Evolutionary conservation across 202 grass and related monocot species (phyloP), one percentile per base, ranked within the genome.

Genomic region (Panicum virgatum): DNA sequence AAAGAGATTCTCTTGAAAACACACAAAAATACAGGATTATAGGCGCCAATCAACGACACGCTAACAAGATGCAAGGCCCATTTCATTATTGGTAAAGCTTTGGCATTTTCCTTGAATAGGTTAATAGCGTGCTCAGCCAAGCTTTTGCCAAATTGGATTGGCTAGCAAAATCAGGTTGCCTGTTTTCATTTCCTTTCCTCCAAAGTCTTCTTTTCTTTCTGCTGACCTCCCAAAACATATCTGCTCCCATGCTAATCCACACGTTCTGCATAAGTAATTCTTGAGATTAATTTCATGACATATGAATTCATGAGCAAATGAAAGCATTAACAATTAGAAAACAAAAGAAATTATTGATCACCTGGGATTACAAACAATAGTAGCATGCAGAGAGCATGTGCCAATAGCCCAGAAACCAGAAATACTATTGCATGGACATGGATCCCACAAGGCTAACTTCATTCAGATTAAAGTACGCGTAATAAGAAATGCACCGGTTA

Each of bases 101-200:
- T 53, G 57, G 67, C 68, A 62, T 20, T 80, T 85, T 76, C 62
- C 82, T 46, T 70, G 44, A 64, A 80, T 53, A 32, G 70, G 75
- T 58, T 64, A 36, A 19, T 51, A 57, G 29, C 46, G 58, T 85
- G 53, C 82, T 52, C 53, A 69, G 37, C 36, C 73, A 86, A 66
- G 45, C 52, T 62, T 79, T 18, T 62, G 47, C 50, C 40, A 66
- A 79, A 68, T 30, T 79, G 79, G 45, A 70, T 53, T 82, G 26
- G 6, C 42, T 66, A 56, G 10, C 78, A 52, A 76, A 73, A 77
- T 34, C 25, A 38, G 53, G 19, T 74, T 37, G 25, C 12, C 30
- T 27, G 11, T 83, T 66, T 52, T 52, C 27, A 45, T 56, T 63
- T 29, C 53, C 27, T 61, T 78, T 19, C 69, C 32, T 34, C 45